Percentiles rank a stretch among this genome's conserved stretches.
These are phyloP conservation scores for Rubus parviflorus DNA, from an alignment of 306 rosid species.

Conservation along the genomic window DNA sequence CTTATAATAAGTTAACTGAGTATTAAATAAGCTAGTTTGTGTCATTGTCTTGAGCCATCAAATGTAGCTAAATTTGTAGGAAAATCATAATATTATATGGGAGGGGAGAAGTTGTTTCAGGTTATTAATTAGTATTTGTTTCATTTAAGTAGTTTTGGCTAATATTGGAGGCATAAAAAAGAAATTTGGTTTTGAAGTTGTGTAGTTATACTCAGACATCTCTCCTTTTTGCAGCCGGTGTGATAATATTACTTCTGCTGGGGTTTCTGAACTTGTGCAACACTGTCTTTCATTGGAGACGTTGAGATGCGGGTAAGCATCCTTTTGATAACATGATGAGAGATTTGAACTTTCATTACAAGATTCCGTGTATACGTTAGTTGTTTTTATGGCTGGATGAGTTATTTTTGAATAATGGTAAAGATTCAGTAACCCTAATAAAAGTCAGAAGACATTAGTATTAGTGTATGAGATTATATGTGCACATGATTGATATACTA, in stretches of 20 bases:
- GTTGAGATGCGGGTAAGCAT: conserved; percentile 83
- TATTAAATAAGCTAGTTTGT: background rate
- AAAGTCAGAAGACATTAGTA: background rate
- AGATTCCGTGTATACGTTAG: background rate
- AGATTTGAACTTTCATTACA: background rate
- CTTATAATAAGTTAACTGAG: background rate
- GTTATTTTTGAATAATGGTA: background rate
- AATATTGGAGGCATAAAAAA: conserved; percentile 14
- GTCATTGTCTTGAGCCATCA: background rate
- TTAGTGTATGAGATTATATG: background rate
- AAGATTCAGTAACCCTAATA: background rate
- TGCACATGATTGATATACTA: background rate
- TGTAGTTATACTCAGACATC: conserved; percentile 38
- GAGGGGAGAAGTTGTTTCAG: background rate
- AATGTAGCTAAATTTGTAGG: background rate
- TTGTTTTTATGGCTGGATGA: background rate
- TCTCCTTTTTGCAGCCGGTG: conserved; percentile 61
- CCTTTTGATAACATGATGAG: background rate
- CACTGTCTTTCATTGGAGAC: conserved; percentile 73
- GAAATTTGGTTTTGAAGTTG: conserved; percentile 37
- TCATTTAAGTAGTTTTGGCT: background rate
- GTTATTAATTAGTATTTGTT: background rate
- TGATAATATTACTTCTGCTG: conserved; percentile 59
- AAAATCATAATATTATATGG: background rate
- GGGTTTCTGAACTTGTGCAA: conserved; percentile 71